Base-by-base conservation (phyloP, 306 rosid species). In the Quillaja saponaria region DNA sequence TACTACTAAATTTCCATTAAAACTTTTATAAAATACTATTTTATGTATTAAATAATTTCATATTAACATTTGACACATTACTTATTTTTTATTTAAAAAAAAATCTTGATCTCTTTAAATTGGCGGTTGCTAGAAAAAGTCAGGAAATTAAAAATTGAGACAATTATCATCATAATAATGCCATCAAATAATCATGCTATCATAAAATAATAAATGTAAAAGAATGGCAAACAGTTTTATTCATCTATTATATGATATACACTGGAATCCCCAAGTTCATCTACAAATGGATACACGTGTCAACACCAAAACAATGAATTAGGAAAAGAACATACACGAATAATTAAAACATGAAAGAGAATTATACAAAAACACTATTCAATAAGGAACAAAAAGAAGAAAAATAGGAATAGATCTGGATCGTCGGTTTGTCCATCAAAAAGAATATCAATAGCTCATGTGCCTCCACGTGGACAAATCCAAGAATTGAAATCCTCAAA, bases 181-280 rank as follows among this genome's bases (percentile, higher is more conserved):
- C n/a, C n/a, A n/a, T n/a, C n/a, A n/a, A n/a, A n/a, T n/a, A n/a
- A n/a, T n/a, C n/a, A n/a, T n/a, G n/a, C n/a, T n/a, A n/a, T n/a
- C n/a, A 25, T 25, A 25, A 1, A 25, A 25, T 25, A 1, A 25
- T 1, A 25, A 4, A 25, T 25, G 19, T 34, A 78, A 81, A 84
- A 85, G 84, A 87, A 82, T 84, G 78, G 57, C 82, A 76, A 76
- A 69, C 72, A 49, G 57, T 80, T 84, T 87, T 84, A 82, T 87
- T 84, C 51, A 56, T 72, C 64, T 76, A 82, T 64, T 74, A 78
- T 63, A 51, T 63, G 81, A 83, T 88, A 59, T 85, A 85, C 90
- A 85, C 61, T 13, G 71, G 77, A 82, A 80, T 76, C 61, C 4
- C 4, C 4, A 71, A 19, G 74, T 69, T 80, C 88, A 77, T 80